These are phyloP conservation scores for Colletotrichum sp. DNA, from an alignment of 2,329 filamentous ascomycete genomes.

Conservation along the genomic window DNA sequence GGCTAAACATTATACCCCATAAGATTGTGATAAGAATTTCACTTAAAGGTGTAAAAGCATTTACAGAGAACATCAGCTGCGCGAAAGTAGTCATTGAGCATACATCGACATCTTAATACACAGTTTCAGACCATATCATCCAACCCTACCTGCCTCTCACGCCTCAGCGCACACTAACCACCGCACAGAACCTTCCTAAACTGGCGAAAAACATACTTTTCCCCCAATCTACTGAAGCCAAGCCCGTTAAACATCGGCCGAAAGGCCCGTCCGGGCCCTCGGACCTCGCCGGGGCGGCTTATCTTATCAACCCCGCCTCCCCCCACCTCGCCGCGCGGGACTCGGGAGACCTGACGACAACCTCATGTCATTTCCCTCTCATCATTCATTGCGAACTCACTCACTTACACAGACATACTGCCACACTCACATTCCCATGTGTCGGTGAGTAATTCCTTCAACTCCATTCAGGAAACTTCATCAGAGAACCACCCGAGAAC, in stretches of 20 bases:
- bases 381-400: not conserved
- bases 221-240: not conserved
- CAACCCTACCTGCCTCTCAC: no score
- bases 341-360: not conserved
- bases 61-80: no score
- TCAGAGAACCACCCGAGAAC: not conserved
- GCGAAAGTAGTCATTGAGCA: not conserved
- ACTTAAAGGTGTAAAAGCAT: no score
- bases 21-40: not conserved
- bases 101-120: no score
- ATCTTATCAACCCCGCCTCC: not conserved
- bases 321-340: not conserved
- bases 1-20: rapidly evolving
- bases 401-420: not conserved
- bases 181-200: not conserved
- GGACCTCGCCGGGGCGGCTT: not conserved
- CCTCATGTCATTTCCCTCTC: not conserved
- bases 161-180: not conserved
- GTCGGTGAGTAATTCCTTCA: not conserved
- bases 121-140: rapidly evolving
- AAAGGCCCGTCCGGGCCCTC: not conserved
- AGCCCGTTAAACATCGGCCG: not conserved
- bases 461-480: not conserved
- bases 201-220: not conserved
- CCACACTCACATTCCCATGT: not conserved